Conservation (phyloP, 768 basidiomycete genomes). For the Hygrocybe coccinea region DNA sequence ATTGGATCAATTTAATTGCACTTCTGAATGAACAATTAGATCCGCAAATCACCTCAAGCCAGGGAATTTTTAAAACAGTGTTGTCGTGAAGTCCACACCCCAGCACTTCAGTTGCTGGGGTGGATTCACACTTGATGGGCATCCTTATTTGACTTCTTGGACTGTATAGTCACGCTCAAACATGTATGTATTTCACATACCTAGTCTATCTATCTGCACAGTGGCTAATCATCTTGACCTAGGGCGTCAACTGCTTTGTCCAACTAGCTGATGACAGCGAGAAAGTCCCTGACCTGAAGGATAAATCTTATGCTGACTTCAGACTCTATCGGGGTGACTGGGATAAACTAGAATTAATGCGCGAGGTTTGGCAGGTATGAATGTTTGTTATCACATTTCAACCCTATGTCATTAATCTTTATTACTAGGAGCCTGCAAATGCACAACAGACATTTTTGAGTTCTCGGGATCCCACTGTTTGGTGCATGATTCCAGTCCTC, state of each 20-base stretch:
- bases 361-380: conserved; percentile 12
- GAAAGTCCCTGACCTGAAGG: conserved; percentile 11
- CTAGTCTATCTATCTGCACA: conserved; percentile 1
- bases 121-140: conserved; percentile 17
- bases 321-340: conserved; percentile 9
- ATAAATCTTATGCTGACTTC: conserved; percentile 15
- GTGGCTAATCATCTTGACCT: background rate
- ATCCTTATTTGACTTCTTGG: conserved; percentile 15
- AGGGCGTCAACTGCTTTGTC: conserved; percentile 12
- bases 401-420: conserved; percentile 11
- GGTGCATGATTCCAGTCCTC: conserved; percentile 15
- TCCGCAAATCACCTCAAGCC: conserved; percentile 17
- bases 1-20: no score
- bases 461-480: conserved; percentile 12
- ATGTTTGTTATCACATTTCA: conserved; percentile 1
- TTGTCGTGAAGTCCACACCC: conserved; percentile 7
- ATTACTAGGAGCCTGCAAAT: conserved; percentile 14
- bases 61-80: conserved; percentile 10
- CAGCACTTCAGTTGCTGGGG: conserved; percentile 8
- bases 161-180: conserved; percentile 1
- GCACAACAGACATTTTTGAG: conserved; percentile 14
- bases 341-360: conserved; percentile 10
- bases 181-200: background rate
- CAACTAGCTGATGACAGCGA: conserved; percentile 17
- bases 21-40: conserved; percentile 3